Percentiles rank a stretch among this genome's conserved stretches.
phyloP scores from a whole-genome alignment of 2,329 filamentous ascomycete species.

The Nemania diffusa region DNA sequence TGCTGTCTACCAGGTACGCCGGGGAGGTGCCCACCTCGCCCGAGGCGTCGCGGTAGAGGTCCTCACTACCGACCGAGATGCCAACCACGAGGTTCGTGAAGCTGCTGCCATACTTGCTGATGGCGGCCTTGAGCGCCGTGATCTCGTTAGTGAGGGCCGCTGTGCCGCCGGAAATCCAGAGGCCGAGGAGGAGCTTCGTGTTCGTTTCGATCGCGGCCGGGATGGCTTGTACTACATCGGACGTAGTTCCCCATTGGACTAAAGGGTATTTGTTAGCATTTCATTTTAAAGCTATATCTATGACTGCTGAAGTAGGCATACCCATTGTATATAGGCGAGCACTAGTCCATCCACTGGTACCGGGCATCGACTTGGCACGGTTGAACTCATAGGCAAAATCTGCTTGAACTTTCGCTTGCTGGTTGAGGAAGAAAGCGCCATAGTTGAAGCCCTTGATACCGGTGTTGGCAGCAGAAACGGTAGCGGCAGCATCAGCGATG shows the following conservation, averaged over 20 bases:
- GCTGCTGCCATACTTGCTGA: constrained; percentile 55
- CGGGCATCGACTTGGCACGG: constrained; percentile 45
- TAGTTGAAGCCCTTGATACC: constrained; percentile 49
- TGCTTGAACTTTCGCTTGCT: constrained; percentile 46
- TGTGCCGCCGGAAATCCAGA: constrained; percentile 57
- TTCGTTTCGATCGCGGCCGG: constrained; percentile 66
- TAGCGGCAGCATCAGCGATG: constrained; percentile 31
- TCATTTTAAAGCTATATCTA: background rate
- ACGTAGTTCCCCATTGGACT: constrained; percentile 50
- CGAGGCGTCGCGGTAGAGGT: constrained; percentile 62
- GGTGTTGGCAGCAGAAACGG: constrained; percentile 31
- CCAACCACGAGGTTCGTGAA: constrained; percentile 60
- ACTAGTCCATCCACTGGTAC: constrained; percentile 47
- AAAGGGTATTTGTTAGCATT: constrained; percentile 26
- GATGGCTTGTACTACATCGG: constrained; percentile 74
- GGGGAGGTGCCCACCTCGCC: constrained; percentile 52
- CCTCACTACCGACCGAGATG: constrained; percentile 66
- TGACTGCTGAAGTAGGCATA: constrained; percentile 31
- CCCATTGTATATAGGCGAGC: constrained; percentile 50
- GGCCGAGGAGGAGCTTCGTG: constrained; percentile 62
- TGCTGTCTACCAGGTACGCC: constrained; percentile 65
- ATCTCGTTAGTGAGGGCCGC: constrained; percentile 60
- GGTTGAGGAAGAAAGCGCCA: constrained; percentile 50
- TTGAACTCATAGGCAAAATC: constrained; percentile 51
- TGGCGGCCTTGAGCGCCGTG: constrained; percentile 59